Conservation (phyloP, 2,329 filamentous ascomycete species). For the Elsinoe ampelina region DNA sequence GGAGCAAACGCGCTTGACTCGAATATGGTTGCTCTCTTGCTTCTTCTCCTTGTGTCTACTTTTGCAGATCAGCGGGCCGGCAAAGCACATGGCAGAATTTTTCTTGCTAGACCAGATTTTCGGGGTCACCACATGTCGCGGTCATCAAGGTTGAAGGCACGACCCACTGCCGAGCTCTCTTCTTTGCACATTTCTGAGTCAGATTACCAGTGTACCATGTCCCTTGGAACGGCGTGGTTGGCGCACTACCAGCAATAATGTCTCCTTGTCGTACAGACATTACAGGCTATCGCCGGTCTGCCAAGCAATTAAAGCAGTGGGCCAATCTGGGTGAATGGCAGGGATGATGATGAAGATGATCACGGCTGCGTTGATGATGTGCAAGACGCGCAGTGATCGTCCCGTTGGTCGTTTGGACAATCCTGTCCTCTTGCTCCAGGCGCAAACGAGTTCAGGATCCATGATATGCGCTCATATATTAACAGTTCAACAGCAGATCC, state of each 20-base stretch:
- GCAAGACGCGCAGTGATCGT: background rate
- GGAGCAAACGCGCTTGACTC: background rate
- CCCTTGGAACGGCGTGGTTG: background rate
- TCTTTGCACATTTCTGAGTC: background rate
- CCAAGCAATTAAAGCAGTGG: background rate
- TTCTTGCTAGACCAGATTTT: background rate
- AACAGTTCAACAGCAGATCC: conserved; percentile 1
- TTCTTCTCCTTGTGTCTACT: background rate
- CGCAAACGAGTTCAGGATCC: background rate
- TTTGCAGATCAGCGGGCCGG: conserved; percentile 10
- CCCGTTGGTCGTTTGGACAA: background rate
- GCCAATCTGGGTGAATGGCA: background rate
- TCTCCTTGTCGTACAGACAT: background rate
- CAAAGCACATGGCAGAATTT: conserved; percentile 9
- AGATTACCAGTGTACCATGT: background rate
- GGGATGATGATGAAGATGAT: background rate
- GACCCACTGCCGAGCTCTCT: background rate
- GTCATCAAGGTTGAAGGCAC: conserved; percentile 4
- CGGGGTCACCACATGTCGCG: background rate
- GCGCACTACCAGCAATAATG: background rate
- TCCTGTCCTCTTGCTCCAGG: background rate
- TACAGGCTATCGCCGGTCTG: background rate
- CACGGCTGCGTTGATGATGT: background rate
- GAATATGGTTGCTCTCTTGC: background rate
- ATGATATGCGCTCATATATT: conserved; percentile 1